Evolutionary conservation across 73 alveolate species (phyloP).

Genomic region (Symbiodinium natans): DNA sequence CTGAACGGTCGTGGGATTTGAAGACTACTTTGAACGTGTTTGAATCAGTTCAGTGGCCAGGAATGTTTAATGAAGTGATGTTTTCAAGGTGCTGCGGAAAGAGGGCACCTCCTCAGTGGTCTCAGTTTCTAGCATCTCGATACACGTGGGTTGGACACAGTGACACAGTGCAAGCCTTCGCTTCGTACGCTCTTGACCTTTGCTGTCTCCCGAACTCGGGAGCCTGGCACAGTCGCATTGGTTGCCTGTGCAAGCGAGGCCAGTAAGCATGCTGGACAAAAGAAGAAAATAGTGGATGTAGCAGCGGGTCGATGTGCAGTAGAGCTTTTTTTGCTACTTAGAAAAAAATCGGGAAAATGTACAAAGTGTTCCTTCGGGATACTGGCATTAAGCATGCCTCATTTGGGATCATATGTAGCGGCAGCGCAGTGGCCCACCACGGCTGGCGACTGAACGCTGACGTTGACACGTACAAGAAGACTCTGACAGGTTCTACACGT

Average conservation of each 20-base stretch:
- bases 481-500: slow-evolving; percentile 59
- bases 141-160: no score
- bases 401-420: no score
- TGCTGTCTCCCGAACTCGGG: not conserved
- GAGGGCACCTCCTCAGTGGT: not conserved
- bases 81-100: not conserved
- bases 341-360: no score
- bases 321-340: no score
- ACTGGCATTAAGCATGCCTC: no score
- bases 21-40: slow-evolving; percentile 3
- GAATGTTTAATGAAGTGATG: not conserved
- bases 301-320: no score
- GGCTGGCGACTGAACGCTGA: not conserved
- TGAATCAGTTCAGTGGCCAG: not conserved
- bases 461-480: not conserved
- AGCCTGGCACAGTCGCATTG: slow-evolving; percentile 12
- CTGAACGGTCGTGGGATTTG: no score
- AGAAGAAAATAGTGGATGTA: no score
- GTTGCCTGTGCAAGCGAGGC: slow-evolving; percentile 21
- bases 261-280: not conserved
- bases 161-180: not conserved
- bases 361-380: no score
- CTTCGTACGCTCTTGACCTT: not conserved
- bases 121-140: no score
- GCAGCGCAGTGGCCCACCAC: no score